phyloP scores from a whole-genome alignment of 176 grass and related monocot species.

The Luzula sylvatica region DNA sequence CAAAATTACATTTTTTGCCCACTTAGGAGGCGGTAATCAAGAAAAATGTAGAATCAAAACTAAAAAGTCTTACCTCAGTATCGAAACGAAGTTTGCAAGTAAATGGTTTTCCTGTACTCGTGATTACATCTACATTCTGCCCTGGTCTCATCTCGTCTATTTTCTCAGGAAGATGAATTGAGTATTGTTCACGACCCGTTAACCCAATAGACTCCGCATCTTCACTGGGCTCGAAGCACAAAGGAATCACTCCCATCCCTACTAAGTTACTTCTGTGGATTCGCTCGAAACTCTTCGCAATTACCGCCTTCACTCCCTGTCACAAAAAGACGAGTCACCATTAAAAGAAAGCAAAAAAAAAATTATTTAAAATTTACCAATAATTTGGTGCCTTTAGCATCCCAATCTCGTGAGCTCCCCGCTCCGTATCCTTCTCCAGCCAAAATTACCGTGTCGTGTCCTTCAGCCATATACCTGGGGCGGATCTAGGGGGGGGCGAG shows the following conservation, averaged over 20 bases:
- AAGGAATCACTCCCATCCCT: constrained; percentile 29
- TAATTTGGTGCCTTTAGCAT: constrained; percentile 29
- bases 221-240: constrained; percentile 30
- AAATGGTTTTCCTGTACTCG: constrained; percentile 17
- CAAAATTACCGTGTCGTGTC: constrained; percentile 34
- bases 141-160: constrained; percentile 20
- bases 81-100: constrained; percentile 23
- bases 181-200: constrained; percentile 31
- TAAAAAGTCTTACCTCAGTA: constrained; percentile 25
- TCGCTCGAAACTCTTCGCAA: neutral
- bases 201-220: constrained; percentile 37
- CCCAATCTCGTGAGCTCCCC: constrained; percentile 40
- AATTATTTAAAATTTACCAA: constrained; percentile 15
- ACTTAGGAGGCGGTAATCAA: too few relatives aligned
- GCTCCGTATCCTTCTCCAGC: constrained; percentile 34
- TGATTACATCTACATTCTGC: constrained; percentile 22
- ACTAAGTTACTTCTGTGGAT: constrained; percentile 36
- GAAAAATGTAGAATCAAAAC: neutral
- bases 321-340: neutral
- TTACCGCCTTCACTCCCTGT: neutral
- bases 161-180: constrained; percentile 25
- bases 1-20: neutral
- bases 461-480: constrained; percentile 24
- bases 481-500: neutral
- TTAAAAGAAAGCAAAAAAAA: neutral